These are phyloP conservation scores for Apiospora pterosperma DNA, from an alignment of 2,329 filamentous ascomycete species.

Conservation along the genomic window DNA sequence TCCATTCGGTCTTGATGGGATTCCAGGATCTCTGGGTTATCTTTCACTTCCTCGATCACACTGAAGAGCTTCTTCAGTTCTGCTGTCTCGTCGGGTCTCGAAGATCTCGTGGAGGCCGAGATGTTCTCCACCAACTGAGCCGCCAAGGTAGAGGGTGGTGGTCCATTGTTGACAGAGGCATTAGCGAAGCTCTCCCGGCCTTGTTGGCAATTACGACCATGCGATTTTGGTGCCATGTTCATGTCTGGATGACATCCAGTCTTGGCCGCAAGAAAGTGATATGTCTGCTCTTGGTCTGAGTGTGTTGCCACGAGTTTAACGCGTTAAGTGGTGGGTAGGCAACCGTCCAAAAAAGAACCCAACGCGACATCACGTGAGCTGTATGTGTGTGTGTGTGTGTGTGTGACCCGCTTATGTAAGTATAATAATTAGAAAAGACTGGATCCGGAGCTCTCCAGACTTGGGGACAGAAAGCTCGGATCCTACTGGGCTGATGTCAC, in stretches of 20 bases:
- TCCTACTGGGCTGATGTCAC: neutral
- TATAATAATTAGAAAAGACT: neutral
- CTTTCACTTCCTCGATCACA: slow-evolving; percentile 52
- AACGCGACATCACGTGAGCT: neutral
- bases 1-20: slow-evolving; percentile 63
- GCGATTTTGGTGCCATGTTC: slow-evolving; percentile 27
- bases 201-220: slow-evolving; percentile 22
- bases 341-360: neutral
- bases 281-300: neutral
- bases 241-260: neutral
- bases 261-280: neutral
- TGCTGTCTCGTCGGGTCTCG: slow-evolving; percentile 63
- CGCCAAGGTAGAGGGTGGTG: slow-evolving; percentile 77
- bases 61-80: slow-evolving; percentile 70
- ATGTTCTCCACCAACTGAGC: slow-evolving; percentile 84
- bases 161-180: slow-evolving; percentile 22
- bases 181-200: slow-evolving; percentile 20
- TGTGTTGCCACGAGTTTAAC: neutral
- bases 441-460: neutral
- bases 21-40: slow-evolving; percentile 51
- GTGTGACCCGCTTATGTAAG: neutral
- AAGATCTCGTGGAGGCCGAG: slow-evolving; percentile 59
- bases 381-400: too few species aligned
- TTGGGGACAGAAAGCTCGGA: neutral
- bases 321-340: neutral